These are phyloP conservation scores for Fusarium sororula DNA, from an alignment of 2,329 filamentous ascomycete species.

Conservation along the genomic window DNA sequence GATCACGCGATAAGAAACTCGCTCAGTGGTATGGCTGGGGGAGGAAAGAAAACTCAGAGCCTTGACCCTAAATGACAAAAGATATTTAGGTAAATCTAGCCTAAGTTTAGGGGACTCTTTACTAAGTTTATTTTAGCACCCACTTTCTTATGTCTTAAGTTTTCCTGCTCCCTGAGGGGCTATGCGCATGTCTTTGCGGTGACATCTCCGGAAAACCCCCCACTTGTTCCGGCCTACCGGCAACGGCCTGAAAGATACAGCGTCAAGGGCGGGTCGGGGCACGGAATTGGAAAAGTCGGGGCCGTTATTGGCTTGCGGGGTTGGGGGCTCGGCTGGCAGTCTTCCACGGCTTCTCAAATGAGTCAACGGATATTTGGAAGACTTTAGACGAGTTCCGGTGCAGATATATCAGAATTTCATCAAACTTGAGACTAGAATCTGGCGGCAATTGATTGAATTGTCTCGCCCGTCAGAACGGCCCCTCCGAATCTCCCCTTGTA, in stretches of 20 bases:
- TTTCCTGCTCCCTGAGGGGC: neutral
- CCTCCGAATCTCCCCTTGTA: neutral
- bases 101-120: neutral
- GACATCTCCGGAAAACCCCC: slow-evolving; percentile 20
- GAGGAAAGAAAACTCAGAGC: neutral
- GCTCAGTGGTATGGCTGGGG: neutral
- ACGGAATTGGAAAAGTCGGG: slow-evolving; percentile 42
- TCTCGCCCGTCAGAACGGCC: neutral
- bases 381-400: neutral
- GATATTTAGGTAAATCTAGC: neutral
- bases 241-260: slow-evolving; percentile 21
- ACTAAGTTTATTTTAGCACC: neutral
- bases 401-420: neutral
- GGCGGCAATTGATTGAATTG: neutral
- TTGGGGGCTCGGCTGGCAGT: neutral
- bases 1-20: slow-evolving; percentile 2
- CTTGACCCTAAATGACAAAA: neutral
- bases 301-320: slow-evolving; percentile 40
- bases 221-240: slow-evolving; percentile 24
- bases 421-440: neutral
- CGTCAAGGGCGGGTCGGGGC: neutral
- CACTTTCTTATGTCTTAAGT: neutral
- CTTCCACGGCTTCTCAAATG: neutral
- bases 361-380: neutral
- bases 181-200: neutral